These are phyloP conservation scores for Fusarium sp. DNA, from an alignment of 2,329 filamentous ascomycete genomes.

Conservation along the genomic window DNA sequence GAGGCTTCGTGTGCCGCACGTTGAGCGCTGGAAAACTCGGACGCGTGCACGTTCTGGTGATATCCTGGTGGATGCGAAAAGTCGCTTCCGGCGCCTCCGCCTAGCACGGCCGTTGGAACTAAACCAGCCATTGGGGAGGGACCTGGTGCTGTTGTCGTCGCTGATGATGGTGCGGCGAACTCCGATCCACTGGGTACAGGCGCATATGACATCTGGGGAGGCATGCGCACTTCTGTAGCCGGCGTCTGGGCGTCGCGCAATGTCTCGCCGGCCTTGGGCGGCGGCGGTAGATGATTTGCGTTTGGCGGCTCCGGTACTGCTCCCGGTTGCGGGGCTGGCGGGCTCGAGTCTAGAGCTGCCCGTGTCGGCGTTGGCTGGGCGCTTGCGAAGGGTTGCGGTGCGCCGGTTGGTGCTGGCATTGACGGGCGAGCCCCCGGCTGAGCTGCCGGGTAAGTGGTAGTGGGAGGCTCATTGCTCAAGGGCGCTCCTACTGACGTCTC, in stretches of 20 bases:
- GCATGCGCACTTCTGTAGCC: conserved; percentile 55
- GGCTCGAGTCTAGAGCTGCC: conserved; percentile 48
- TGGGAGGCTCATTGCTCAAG: conserved; percentile 45
- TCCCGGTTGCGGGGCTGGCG: conserved; percentile 66
- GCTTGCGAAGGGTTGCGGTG: conserved; percentile 48
- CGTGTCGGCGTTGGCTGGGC: conserved; percentile 56
- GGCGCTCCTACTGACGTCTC: conserved; percentile 35
- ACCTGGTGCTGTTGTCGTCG: conserved; percentile 51
- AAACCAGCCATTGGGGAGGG: conserved; percentile 42
- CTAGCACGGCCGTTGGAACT: conserved; percentile 41
- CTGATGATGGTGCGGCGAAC: conserved; percentile 56
- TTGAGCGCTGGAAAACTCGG: conserved; percentile 61
- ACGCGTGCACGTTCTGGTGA: conserved; percentile 63
- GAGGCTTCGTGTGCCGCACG: conserved; percentile 52
- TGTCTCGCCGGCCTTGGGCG: conserved; percentile 61
- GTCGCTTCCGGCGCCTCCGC: conserved; percentile 41
- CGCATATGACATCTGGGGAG: conserved; percentile 59
- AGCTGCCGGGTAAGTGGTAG: conserved; percentile 44
- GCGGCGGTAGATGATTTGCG: conserved; percentile 55
- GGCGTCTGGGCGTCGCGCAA: conserved; percentile 48
- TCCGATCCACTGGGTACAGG: conserved; percentile 53
- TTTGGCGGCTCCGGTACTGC: conserved; percentile 58
- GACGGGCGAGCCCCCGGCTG: conserved; percentile 46
- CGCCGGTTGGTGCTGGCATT: conserved; percentile 55
- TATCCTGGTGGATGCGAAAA: conserved; percentile 64